Evolutionary conservation across 2,329 filamentous ascomycete species (phyloP), one percentile per base, ranked within the genome.

Genomic region (Colletotrichum sublineola): DNA sequence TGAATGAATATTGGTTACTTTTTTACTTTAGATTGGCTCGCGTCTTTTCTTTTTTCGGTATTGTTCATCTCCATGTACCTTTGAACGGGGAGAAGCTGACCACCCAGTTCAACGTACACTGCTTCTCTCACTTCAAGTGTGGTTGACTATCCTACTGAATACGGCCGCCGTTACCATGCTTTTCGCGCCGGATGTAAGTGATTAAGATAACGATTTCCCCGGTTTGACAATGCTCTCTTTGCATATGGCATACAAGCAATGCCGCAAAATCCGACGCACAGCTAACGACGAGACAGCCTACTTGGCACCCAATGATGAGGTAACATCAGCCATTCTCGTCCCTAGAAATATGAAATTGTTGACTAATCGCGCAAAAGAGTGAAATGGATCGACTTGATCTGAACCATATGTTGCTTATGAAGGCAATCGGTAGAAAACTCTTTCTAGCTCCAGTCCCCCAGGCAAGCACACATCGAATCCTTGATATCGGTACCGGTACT

Each of bases 401-500:
- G 18, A 33, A 44, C 3, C 67, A 70, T 7, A n/a, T 33, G 36
- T 38, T 44, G 8, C 29, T 29, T 8, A 31, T 55, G 40, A 58
- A 53, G 7, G 31, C 55, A 2, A 7, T 65, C 0, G 67, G 61
- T 2, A 38, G 29, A 33, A 69, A 40, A 15, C 61, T 70, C 3
- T 65, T 53, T 29, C 3, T 46, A 15, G 55, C 61, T 24, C 67
- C 67, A 4, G 36, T 70, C n/a, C 44, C 38, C 6, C 33, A 29
- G 18, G 67, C 58, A 20, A 70, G 24, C 24, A 56, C 63, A 0
- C 55, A 70, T 6, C 81, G 82, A 24, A 85, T 90, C 29, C 81
- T 91, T 15, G 88, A 91, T 75, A 81, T 91, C 12, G 88, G 88
- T 58, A 90, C 87, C 9, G 90, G 90, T n/a, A 90, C 88, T 0